Conservation (phyloP, 371 early-diverging fungal genomes). For the Mortierella sp. region DNA sequence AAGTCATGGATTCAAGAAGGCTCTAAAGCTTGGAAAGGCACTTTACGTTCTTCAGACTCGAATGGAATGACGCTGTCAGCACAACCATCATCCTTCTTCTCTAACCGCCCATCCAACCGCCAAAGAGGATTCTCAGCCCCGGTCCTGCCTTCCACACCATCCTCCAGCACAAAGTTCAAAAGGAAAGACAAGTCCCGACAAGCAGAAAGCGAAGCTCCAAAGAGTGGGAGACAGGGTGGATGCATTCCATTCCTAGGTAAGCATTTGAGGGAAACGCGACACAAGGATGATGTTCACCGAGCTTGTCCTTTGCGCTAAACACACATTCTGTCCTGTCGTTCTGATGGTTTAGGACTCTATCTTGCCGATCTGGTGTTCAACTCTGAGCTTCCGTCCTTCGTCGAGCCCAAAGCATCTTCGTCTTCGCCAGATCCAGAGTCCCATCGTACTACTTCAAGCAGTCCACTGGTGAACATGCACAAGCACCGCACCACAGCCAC, state of each 20-base stretch:
- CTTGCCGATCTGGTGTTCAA: constrained; percentile 75
- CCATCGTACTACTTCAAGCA: not conserved
- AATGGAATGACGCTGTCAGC: not conserved
- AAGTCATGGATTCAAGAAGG: constrained; percentile 4
- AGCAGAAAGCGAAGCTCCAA: constrained; percentile 4
- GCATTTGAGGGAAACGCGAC: too few species aligned
- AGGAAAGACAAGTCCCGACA: constrained; percentile 3
- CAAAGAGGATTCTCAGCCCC: not conserved
- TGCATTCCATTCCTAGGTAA: constrained; percentile 75
- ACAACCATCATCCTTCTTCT: constrained; percentile 7
- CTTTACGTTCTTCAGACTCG: not conserved
- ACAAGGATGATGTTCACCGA: too few species aligned
- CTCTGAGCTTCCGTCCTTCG: constrained; percentile 66
- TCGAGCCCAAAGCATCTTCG: constrained; percentile 33
- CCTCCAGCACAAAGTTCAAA: constrained; percentile 3
- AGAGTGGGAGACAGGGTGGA: constrained; percentile 53
- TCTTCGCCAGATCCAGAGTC: not conserved
- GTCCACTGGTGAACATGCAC: constrained; percentile 66
- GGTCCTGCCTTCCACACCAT: not conserved
- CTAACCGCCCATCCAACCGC: not conserved
- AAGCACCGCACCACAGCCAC: constrained; percentile 73
- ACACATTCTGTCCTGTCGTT: not conserved
- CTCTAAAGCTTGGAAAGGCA: not conserved
- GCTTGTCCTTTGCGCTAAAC: too few species aligned
- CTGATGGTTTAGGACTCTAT: constrained; percentile 59